Percentiles rank a stretch among this genome's conserved stretches.
Conservation (phyloP, 805 yeast species). For the Yarrowia phangngaensis region DNA sequence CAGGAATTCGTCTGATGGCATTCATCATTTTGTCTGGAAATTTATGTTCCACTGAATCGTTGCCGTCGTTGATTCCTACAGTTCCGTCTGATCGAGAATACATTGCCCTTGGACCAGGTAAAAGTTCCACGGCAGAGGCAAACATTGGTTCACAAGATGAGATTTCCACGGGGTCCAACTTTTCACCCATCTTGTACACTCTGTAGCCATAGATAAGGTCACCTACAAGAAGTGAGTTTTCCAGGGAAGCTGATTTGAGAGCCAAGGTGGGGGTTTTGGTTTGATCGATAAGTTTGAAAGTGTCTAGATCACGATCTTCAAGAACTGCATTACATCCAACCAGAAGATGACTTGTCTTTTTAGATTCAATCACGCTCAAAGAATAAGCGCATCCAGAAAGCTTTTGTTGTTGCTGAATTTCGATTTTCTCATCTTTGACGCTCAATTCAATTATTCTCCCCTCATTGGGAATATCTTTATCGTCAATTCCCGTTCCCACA, state of each 20-base stretch:
- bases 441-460: constrained; percentile 3
- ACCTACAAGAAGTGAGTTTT: constrained; percentile 3
- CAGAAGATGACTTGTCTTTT: background rate
- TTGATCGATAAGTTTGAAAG: constrained; percentile 2
- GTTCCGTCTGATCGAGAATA: constrained; percentile 21
- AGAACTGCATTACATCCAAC: constrained; percentile 4
- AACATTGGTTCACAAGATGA: constrained; percentile 4
- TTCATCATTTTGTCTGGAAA: constrained; percentile 21
- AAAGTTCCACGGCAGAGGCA: constrained; percentile 15
- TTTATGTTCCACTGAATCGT: constrained; percentile 4
- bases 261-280: constrained; percentile 17
- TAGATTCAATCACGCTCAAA: constrained; percentile 4
- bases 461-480: constrained; percentile 11
- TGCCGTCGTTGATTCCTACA: constrained; percentile 7
- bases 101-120: background rate
- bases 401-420: constrained; percentile 1
- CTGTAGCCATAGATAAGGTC: constrained; percentile 13
- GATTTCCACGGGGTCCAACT: constrained; percentile 10
- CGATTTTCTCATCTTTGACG: background rate
- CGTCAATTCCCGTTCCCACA: constrained; percentile 18
- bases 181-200: constrained; percentile 1
- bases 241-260: constrained; percentile 5
- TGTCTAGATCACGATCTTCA: background rate
- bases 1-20: constrained; percentile 6
- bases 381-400: constrained; percentile 22